Evolutionary conservation across 2,329 filamentous ascomycete species (phyloP).

Genomic region (Verticillium tricorpus): DNA sequence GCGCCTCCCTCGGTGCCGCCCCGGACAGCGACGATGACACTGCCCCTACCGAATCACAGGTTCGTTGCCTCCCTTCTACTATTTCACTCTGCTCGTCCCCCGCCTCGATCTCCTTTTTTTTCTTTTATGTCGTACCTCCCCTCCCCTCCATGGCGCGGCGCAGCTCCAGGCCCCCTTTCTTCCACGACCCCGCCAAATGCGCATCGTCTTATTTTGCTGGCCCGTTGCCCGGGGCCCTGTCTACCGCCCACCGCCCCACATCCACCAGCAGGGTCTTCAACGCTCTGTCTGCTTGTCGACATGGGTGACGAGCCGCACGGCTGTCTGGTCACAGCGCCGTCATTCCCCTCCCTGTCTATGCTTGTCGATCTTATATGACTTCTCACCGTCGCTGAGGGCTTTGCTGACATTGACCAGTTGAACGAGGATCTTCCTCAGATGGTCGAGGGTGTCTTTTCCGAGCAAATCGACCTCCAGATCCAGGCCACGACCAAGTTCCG

Average conservation of each 20-base stretch:
- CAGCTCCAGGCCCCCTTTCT: not conserved
- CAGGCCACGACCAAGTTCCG: constrained; percentile 97
- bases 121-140: not conserved
- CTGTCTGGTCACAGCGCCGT: not conserved
- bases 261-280: constrained; percentile 2
- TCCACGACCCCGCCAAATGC: constrained; percentile 10
- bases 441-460: constrained; percentile 96
- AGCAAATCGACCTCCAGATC: constrained; percentile 97
- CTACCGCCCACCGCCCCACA: constrained; percentile 10
- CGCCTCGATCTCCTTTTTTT: constrained; percentile 5
- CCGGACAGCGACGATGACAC: constrained; percentile 98
- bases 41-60: constrained; percentile 87
- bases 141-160: not conserved
- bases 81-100: constrained; percentile 7
- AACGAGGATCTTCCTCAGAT: constrained; percentile 98
- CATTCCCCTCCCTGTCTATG: not conserved
- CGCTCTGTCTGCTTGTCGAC: not conserved
- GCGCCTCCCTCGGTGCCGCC: constrained; percentile 78
- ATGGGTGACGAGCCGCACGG: not conserved
- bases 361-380: not conserved
- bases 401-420: constrained; percentile 55
- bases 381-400: not conserved
- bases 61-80: constrained; percentile 9
- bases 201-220: constrained; percentile 12
- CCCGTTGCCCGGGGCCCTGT: constrained; percentile 13